Evolutionary conservation across 805 yeast genomes (phyloP).

Genomic region (Brettanomyces custersianus): DNA sequence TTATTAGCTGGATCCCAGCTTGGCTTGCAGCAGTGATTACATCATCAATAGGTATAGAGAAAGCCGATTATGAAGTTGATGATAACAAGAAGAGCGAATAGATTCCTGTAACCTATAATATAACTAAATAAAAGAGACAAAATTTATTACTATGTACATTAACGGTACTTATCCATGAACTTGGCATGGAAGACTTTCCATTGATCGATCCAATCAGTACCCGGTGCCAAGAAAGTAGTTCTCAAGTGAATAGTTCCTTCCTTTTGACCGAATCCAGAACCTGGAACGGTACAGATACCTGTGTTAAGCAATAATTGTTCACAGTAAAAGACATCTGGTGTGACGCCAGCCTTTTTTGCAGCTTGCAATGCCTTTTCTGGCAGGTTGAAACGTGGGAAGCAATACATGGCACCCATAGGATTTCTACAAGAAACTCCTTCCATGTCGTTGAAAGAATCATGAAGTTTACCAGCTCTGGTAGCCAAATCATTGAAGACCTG

Average conservation of each 20-base stretch:
- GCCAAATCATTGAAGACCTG: constrained; percentile 55
- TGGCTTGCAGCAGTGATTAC: constrained; percentile 42
- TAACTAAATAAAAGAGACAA: background rate
- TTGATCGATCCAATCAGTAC: constrained; percentile 72
- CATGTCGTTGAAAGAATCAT: constrained; percentile 64
- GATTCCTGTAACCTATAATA: background rate
- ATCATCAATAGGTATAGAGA: constrained; percentile 15
- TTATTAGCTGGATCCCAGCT: constrained; percentile 73
- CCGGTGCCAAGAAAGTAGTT: constrained; percentile 96
- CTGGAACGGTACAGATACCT: constrained; percentile 97
- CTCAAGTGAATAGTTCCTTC: constrained; percentile 87
- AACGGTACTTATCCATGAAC: constrained; percentile 51
- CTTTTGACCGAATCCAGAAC: constrained; percentile 92
- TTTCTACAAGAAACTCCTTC: constrained; percentile 78
- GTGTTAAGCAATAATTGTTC: constrained; percentile 72
- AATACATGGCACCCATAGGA: constrained; percentile 97
- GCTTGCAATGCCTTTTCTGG: constrained; percentile 52
- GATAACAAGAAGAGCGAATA: constrained; percentile 8
- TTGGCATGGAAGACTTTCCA: constrained; percentile 74
- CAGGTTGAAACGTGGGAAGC: constrained; percentile 73
- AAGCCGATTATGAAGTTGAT: constrained; percentile 4
- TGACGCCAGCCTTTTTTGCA: constrained; percentile 47
- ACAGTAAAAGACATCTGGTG: constrained; percentile 87
- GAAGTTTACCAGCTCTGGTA: constrained; percentile 55
- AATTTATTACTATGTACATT: background rate